Evolutionary conservation across 495 filamentous ascomycete species (phyloP).

Genomic region (Xeromyces bisporus): DNA sequence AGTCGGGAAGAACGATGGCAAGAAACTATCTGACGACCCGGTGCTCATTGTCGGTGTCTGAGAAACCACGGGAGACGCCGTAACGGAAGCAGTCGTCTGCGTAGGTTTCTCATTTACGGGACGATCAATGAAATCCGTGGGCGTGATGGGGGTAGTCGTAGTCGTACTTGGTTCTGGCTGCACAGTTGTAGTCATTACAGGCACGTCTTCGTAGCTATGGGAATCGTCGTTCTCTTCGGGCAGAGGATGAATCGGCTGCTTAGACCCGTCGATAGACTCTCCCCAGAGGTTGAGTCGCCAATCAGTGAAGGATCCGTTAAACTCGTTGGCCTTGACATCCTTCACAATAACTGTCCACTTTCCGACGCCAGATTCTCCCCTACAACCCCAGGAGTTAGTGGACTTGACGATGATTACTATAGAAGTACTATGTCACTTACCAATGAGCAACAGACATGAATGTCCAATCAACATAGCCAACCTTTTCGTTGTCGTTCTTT

Average conservation of each 20-base stretch:
- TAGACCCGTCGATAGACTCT: conserved; percentile 56
- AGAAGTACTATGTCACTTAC: no score
- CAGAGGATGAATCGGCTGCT: conserved; percentile 58
- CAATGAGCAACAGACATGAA: conserved; percentile 98
- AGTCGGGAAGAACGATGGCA: conserved; percentile 86
- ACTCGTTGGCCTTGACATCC: conserved; percentile 62
- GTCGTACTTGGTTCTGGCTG: conserved; percentile 29
- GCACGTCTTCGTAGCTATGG: conserved; percentile 43
- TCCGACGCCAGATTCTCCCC: conserved; percentile 78
- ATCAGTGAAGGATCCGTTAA: conserved; percentile 64
- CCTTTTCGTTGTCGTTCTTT: conserved; percentile 38
- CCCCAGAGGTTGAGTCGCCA: conserved; percentile 95
- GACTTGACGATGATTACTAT: no score
- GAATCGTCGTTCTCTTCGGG: conserved; percentile 75
- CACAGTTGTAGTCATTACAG: conserved; percentile 37
- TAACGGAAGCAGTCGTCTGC: conserved; percentile 13
- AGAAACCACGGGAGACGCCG: conserved; percentile 14
- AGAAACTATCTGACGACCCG: conserved; percentile 37
- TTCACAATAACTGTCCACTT: conserved; percentile 85
- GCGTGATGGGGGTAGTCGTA: conserved; percentile 19
- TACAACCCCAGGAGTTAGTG: no score
- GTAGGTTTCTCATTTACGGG: conserved; percentile 50
- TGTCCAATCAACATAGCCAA: conserved; percentile 91
- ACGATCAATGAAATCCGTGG: conserved; percentile 60
- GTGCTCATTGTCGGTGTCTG: conserved; percentile 23